Evolutionary conservation across 2,329 filamentous ascomycete species (phyloP), one percentile per base, ranked within the genome.

Genomic region (Xylariaceae sp.): DNA sequence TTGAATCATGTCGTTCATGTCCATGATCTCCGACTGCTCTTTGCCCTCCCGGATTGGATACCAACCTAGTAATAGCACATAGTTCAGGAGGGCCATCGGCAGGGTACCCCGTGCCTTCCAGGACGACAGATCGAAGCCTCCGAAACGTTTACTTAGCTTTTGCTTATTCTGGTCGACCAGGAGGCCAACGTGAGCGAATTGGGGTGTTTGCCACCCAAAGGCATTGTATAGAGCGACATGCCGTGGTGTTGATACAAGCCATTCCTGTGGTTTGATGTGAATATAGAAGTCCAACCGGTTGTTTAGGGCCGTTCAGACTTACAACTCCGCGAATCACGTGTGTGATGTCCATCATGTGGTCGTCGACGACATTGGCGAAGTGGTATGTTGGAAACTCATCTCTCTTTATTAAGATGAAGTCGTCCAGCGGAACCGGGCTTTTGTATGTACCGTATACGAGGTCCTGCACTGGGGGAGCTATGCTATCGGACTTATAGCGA

Each of bases 361-460:
- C 94, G 67, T 99, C 94, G 3, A 99, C 86, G 6, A 99, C 92
- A 67, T 97, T 99, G 3, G 94, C 94, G 58, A 99, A 86, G 71
- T 99, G 94, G 67, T 99, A 99, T 0, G 95, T 99, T 0, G 94
- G 94, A 60, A 88, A 88, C 0, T 91, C 91, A 68, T 99, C 94
- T 0, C 85, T 86, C 71, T 99, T 99, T 57, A 96, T 76, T 41
- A 99, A 76, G 57, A 99, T 88, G 26, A 91, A 92, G 66, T 97
- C 91, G 62, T 94, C 89, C 69, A 85, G 72, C 50, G 73, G 61
- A 60, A 78, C 68, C 65, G 74, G 72, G 67, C 80, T 79, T 72
- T 78, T 73, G 61, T 87, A 84, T 8, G 72, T 70, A 37, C 89
- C 89, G 66, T 95, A 95, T 7, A 97, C 85, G 37, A 92, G 71